phyloP scores from a whole-genome alignment of 176 grass and related monocot species.

The Alopecurus myosuroides region DNA sequence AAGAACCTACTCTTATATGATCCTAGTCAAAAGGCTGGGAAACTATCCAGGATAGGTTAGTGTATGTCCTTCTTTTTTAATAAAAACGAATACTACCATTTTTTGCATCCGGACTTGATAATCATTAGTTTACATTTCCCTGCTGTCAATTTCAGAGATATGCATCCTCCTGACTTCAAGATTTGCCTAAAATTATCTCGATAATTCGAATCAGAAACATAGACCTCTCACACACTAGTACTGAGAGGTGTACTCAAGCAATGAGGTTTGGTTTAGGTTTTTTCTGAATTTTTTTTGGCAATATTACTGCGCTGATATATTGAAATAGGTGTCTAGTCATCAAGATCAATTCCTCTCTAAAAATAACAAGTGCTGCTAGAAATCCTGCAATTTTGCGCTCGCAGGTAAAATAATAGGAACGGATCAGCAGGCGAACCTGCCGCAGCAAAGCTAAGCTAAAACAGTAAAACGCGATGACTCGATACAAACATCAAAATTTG shows the following conservation, averaged over 20 bases:
- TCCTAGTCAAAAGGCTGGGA: constrained; percentile 13
- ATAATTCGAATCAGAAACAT: neutral
- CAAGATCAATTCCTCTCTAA: neutral
- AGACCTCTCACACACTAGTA: neutral
- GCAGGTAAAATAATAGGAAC: neutral
- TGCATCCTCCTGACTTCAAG: neutral
- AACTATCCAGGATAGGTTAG: constrained; percentile 5
- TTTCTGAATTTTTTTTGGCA: no score
- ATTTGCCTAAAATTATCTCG: neutral
- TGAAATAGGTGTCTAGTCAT: neutral
- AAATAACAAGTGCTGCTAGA: neutral
- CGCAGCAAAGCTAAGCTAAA: neutral
- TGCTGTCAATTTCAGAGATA: neutral
- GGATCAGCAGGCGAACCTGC: neutral
- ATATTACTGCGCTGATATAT: neutral
- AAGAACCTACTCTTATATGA: constrained; percentile 3
- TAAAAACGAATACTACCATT: neutral
- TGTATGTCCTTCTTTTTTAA: constrained; percentile 10
- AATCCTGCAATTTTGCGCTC: neutral
- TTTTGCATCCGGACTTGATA: neutral
- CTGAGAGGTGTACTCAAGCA: neutral
- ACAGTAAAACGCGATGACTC: neutral
- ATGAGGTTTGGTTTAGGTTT: neutral
- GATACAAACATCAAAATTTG: neutral
- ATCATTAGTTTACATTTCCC: neutral